Evolutionary conservation across 257 asterid genomes (phyloP), one percentile per base, ranked within the genome.

Genomic region (Solanum lycopersicoides): DNA sequence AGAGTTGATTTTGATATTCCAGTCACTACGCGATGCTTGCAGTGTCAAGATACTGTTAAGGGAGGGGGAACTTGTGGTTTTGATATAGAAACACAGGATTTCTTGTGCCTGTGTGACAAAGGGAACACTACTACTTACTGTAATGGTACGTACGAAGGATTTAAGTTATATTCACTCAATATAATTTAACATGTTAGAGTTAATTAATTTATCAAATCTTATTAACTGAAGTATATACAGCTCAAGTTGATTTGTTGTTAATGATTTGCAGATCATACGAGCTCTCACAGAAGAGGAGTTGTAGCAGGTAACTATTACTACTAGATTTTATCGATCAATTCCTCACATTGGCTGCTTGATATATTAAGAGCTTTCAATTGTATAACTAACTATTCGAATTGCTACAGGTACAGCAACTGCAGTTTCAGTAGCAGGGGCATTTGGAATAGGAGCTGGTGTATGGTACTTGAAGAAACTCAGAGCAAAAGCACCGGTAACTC

Each of bases 1-100:
- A 88, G 99, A 92, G 94, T 97, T 12, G 99, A 97, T 83, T 97
- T 95, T 16, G 98, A 97, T n/a, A 89, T 97, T 53, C 99, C 99
- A 0, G 94, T 93, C 35, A 96, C 98, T 10, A 89, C 94, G 0
- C 88, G 93, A 39, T 96, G 99, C 82, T 75, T 92, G 12, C 87
- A 87, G 91, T 97, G 99, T 72, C 91, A 93, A 93, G 98, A 94
- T 73, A 86, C 88, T 6, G 85, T 56, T 11, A 93, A 92, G 47
- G 95, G 99, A 0, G 92, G 95, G 6, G 98, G 99, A 4, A 74
- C 91, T 2, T 97, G 99, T 42, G 99, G 99, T 12, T 97, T 96
- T 79, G 94, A 96, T 45, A 87, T 92, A 9, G 89, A 53, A 14
- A 92, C 93, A 10, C 97, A 92, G 87, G 92, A 91, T 85, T 97